Evolutionary conservation across 202 grass and related monocot species (phyloP).

Genomic region (Eragrostis tef): DNA sequence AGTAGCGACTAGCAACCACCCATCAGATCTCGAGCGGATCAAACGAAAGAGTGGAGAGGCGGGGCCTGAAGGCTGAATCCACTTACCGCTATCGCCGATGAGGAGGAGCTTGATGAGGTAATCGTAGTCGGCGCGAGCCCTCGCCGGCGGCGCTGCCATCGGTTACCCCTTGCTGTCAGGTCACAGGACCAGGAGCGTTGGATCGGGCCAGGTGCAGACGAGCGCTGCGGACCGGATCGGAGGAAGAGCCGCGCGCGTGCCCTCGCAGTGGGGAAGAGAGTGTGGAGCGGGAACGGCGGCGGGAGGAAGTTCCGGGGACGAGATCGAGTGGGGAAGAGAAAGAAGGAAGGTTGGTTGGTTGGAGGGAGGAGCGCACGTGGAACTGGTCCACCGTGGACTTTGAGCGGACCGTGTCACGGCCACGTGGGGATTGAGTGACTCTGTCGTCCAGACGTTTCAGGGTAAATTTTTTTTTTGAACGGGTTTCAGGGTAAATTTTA

Average conservation of each 20-base stretch:
- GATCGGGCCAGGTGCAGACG: not conserved
- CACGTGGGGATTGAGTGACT: not conserved
- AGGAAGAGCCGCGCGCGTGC: no score
- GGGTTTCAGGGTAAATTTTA: no score
- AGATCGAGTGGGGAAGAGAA: not conserved
- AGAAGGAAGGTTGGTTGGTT: not conserved
- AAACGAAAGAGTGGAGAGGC: not conserved
- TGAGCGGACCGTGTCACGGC: not conserved
- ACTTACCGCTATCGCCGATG: constrained; percentile 79
- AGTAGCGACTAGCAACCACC: no score
- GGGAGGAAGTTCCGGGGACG: not conserved
- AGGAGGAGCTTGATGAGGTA: constrained; percentile 84
- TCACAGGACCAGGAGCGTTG: not conserved
- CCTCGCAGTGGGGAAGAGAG: not conserved
- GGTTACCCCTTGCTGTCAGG: no score
- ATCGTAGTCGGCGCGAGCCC: constrained; percentile 76
- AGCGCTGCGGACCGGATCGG: not conserved
- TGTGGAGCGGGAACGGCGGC: not conserved
- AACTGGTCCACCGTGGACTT: constrained; percentile 41
- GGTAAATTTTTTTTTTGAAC: no score
- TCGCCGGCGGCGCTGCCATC: constrained; percentile 75
- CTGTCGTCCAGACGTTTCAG: no score
- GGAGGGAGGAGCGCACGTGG: not conserved
- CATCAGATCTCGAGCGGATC: constrained; percentile 50
- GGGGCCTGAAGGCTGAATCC: no score